Evolutionary conservation across 305 asterid species (phyloP).

Genomic region (Solanum chacoense): DNA sequence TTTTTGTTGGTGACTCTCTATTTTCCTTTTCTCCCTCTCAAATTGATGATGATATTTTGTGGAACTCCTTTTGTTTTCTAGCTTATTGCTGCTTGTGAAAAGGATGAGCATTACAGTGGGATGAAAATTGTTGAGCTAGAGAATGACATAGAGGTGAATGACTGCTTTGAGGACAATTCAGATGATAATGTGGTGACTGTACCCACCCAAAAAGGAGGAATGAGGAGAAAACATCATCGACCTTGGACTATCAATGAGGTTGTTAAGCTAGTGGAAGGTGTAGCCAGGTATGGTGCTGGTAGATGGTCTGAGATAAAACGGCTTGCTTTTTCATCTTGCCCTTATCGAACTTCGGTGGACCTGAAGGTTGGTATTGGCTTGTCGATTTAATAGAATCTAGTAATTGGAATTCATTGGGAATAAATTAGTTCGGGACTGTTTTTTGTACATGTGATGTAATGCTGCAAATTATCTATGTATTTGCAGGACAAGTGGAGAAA

Average conservation of each 20-base stretch:
- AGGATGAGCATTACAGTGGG: conserved; percentile 28
- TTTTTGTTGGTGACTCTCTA: neutral
- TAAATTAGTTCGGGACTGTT: neutral
- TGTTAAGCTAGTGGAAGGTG: conserved; percentile 91
- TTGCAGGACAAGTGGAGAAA: conserved; percentile 97
- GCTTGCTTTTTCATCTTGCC: conserved; percentile 64
- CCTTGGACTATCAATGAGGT: conserved; percentile 94
- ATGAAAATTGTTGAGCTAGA: conserved; percentile 29
- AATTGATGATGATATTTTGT: neutral
- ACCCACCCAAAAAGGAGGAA: conserved; percentile 54
- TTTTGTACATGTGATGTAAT: neutral
- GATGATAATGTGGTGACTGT: conserved; percentile 46
- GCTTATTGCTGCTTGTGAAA: conserved; percentile 34
- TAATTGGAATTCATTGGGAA: neutral
- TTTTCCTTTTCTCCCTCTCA: neutral
- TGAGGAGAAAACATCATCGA: conserved; percentile 94
- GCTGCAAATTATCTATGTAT: neutral
- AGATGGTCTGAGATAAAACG: conserved; percentile 94
- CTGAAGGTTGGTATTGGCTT: conserved; percentile 50
- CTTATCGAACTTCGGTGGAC: conserved; percentile 95
- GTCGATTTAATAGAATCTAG: conserved; percentile 1
- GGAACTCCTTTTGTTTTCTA: conserved; percentile 5
- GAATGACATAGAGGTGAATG: conserved; percentile 34
- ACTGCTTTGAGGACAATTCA: conserved; percentile 34
- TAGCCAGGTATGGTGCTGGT: conserved; percentile 82